Base-by-base conservation (phyloP, 1,284 basidiomycete species). In the Papiliotrema flavescens region DNA sequence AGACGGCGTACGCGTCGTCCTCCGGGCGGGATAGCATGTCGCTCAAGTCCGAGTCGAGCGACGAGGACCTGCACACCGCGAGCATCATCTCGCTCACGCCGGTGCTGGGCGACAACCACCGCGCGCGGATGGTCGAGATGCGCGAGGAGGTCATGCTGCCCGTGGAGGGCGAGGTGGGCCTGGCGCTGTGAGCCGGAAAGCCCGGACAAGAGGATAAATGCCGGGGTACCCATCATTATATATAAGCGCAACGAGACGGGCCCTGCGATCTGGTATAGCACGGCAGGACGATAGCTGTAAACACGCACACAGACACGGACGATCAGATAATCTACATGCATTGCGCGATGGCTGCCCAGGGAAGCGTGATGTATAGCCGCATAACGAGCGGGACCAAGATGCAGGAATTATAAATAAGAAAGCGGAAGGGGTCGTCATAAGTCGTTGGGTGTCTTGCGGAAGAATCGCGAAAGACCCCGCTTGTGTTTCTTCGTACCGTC, bases 21-120 rank as follows among this genome's bases (percentile, higher is more conserved):
- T 28, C 47, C 1, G 54, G 49, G 34, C 48, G 65, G 39, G 65
- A 67, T 53, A 63, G 60, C 14, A 60, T 67, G 23, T 64, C 61
- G 19, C 24, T 61, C 37, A 56, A 55, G 1, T 67, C 62, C 22
- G 71, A 69, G 41, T 58, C 62, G 32, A 69, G 65, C 56, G 71
- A 73, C 53, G 73, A 73, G 34, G 70, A 71, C 55, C 60, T 69
- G 9, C 59, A 64, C 47, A 70, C 65, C 7, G 73, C 71, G 3
- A 67, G 66, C 49, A 69, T 75, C 44, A 68, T 73, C 45, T 63
- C 60, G 23, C 49, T 74, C 23, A 66, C 59, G 6, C 66, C 68
- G 6, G 54, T 64, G 19, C 53, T 57, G 36, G 54, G 64, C 28
- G 53, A 41, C 47, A 32, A 32, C 28, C 48, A 32, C 28, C 48